These are phyloP conservation scores for Ceratocystis ficicola DNA, from an alignment of 2,329 filamentous ascomycete genomes.

Conservation along the genomic window DNA sequence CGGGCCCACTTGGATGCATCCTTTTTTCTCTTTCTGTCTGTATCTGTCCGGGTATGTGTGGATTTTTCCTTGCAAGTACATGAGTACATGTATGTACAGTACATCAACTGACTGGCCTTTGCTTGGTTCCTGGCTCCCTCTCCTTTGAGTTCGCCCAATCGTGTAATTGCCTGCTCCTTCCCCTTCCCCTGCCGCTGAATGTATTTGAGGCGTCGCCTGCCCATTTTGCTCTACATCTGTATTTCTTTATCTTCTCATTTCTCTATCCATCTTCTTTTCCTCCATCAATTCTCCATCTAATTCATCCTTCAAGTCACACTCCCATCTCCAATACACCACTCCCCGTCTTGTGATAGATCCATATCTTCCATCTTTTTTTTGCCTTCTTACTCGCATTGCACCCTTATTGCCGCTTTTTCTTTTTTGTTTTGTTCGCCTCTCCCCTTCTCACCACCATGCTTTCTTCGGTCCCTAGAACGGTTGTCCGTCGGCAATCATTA, in stretches of 20 bases:
- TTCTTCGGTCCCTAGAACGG: slow-evolving; percentile 18
- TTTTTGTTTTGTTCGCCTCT: neutral
- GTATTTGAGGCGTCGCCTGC: slow-evolving; percentile 1
- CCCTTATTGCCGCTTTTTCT: neutral
- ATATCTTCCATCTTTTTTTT: neutral
- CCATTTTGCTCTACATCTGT: slow-evolving; percentile 8
- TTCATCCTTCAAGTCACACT: slow-evolving; percentile 3
- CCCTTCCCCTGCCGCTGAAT: neutral
- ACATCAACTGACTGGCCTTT: slow-evolving; percentile 10
- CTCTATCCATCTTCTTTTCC: neutral
- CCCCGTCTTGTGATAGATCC: neutral
- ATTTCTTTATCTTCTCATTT: slow-evolving; percentile 9
- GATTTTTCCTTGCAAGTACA: neutral
- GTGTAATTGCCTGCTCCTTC: slow-evolving; percentile 10
- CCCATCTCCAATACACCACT: neutral
- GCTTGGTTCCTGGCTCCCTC: slow-evolving; percentile 13
- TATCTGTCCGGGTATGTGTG: neutral
- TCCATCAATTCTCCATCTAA: neutral
- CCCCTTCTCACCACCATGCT: slow-evolving; percentile 15
- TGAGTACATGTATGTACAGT: neutral
- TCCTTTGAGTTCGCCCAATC: neutral
- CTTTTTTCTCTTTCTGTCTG: neutral
- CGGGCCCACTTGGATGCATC: slow-evolving; percentile 11
- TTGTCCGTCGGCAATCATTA: slow-evolving; percentile 21
- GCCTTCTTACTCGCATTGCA: neutral